Base-by-base conservation (phyloP, 768 basidiomycete genomes). In the Podaxis sp. region DNA sequence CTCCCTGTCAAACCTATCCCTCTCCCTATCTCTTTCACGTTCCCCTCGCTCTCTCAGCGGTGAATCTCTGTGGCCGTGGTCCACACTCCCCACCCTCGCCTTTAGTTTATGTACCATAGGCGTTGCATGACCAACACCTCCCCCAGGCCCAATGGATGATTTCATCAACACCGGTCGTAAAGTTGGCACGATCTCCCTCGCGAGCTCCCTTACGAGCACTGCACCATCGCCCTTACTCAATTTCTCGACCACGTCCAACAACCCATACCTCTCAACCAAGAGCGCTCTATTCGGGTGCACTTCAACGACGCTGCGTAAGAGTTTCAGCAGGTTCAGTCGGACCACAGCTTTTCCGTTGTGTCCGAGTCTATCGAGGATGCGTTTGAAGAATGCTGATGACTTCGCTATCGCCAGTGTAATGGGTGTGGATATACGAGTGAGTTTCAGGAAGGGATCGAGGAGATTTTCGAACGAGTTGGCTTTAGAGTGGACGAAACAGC, bases 401-500 rank as follows among this genome's bases (percentile, higher is more conserved):
- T 88, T 89, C 38, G 95, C 85, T 49, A 99, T 83, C 17, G 86
- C 86, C 26, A 93, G 84, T 1, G 92, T 88, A 40, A 98, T 73
- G 1, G 80, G 73, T 0, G 83, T 82, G 0, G 96, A 98, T 7
- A 93, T 74, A 11, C 95, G 90, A 57, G 89, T 87, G 51, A 98
- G 90, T 79, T 97, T 97, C 71, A 96, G 85, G 76, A 95, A 90
- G 0, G 94, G 93, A 56, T 96, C 93, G 7, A 98, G 86, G 24
- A 99, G 76, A 69, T 91, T 93, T 72, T 99, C 96, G 70, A 97
- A 95, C 1, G 89, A 90, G 71, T 92, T 91, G 51, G 93, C 88
- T 75, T 96, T 95, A 30, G 93, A 87, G 1, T 85, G 81, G 65
- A 91, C 87, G 74, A 96, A 96, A 72, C 91, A 91, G 44, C 81